Percentiles rank a stretch among this genome's conserved stretches.
Conservation (phyloP, 1,139 yeast species). For the Saccharomyces hybrid region DNA sequence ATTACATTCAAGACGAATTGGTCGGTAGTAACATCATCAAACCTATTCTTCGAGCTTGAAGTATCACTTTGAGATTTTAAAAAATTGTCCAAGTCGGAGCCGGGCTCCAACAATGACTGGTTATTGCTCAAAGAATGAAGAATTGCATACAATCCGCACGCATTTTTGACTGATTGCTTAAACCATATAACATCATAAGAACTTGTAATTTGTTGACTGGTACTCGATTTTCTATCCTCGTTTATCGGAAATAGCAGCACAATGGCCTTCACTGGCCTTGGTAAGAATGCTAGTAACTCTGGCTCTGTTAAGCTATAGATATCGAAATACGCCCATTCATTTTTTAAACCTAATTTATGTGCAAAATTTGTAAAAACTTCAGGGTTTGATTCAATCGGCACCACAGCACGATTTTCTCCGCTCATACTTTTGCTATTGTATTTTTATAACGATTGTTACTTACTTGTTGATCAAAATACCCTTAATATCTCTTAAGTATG, state of each 20-base stretch:
- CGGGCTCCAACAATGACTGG: slow-evolving; percentile 19
- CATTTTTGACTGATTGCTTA: slow-evolving; percentile 77
- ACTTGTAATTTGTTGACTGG: slow-evolving; percentile 36
- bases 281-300: slow-evolving; percentile 68
- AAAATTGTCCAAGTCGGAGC: slow-evolving; percentile 31
- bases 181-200: slow-evolving; percentile 49
- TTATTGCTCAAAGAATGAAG: slow-evolving; percentile 65
- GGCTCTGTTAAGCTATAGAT: slow-evolving; percentile 78
- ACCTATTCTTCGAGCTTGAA: slow-evolving; percentile 32
- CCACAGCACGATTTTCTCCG: slow-evolving; percentile 37
- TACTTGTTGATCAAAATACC: background rate
- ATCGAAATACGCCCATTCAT: slow-evolving; percentile 61
- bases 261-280: slow-evolving; percentile 72
- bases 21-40: slow-evolving; percentile 48
- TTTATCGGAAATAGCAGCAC: slow-evolving; percentile 78
- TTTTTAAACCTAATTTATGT: slow-evolving; percentile 56
- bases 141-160: slow-evolving; percentile 89
- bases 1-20: slow-evolving; percentile 22
- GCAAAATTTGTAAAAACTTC: slow-evolving; percentile 72
- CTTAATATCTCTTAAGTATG: background rate
- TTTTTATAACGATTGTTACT: background rate
- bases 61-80: slow-evolving; percentile 19
- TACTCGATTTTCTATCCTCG: slow-evolving; percentile 29
- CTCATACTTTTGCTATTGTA: background rate
- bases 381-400: slow-evolving; percentile 90